These are phyloP conservation scores for Thelephora aurantiotincta DNA, from an alignment of 768 basidiomycete species.

Conservation along the genomic window DNA sequence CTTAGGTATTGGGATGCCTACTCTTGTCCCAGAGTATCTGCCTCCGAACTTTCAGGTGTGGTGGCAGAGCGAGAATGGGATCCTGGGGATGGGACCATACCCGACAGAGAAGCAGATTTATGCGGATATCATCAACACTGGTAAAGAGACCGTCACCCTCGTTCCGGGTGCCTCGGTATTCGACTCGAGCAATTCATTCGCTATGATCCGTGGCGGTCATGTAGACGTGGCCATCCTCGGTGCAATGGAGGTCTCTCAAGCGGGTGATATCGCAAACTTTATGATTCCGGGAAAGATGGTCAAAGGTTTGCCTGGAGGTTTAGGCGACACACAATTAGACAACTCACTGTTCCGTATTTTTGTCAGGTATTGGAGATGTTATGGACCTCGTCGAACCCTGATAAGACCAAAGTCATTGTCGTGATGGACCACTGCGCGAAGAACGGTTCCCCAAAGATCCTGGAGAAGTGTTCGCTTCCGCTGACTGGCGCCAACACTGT, in stretches of 20 bases:
- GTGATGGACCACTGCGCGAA: constrained; percentile 87
- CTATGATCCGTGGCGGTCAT: constrained; percentile 96
- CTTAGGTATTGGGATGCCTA: constrained; percentile 85
- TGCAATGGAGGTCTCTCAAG: constrained; percentile 89
- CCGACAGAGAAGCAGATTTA: constrained; percentile 70
- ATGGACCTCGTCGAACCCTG: constrained; percentile 97
- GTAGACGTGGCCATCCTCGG: constrained; percentile 90
- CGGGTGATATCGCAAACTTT: constrained; percentile 92
- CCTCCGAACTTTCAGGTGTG: constrained; percentile 67
- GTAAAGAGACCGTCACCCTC: constrained; percentile 88
- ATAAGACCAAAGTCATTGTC: constrained; percentile 84
- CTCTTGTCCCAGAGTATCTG: constrained; percentile 71
- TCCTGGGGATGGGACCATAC: constrained; percentile 85
- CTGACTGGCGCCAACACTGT: constrained; percentile 82
- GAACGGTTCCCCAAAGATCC: constrained; percentile 81
- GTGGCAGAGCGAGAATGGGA: constrained; percentile 86
- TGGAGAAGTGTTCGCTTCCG: constrained; percentile 69
- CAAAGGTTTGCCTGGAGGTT: constrained; percentile 32
- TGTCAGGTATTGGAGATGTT: constrained; percentile 79
- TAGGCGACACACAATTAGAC: neutral
- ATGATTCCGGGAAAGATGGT: constrained; percentile 96
- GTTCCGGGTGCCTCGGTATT: constrained; percentile 87
- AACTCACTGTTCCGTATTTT: neutral
- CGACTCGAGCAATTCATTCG: constrained; percentile 89
- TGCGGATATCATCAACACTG: constrained; percentile 90